These are phyloP conservation scores for Lichina pygmaea DNA, from an alignment of 495 filamentous ascomycete genomes.

Conservation along the genomic window DNA sequence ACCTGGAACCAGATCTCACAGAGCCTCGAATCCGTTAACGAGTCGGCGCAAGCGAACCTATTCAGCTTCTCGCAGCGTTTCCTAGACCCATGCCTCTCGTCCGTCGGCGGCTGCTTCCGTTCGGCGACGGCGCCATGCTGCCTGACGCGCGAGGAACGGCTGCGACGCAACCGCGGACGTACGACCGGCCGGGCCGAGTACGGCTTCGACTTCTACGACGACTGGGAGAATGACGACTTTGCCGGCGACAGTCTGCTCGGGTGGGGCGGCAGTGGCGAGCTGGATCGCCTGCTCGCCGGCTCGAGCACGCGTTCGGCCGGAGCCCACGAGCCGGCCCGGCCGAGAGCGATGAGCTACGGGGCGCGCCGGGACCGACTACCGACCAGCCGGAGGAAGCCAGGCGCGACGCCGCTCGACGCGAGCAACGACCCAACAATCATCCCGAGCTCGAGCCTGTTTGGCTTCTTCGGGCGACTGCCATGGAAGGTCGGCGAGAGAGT, in stretches of 20 bases:
- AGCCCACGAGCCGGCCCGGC: conserved; percentile 36
- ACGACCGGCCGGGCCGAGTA: conserved; percentile 42
- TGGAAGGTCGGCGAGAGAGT: conserved; percentile 61
- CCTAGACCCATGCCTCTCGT: conserved; percentile 51
- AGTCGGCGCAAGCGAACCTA: conserved; percentile 65
- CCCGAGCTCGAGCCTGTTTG: conserved; percentile 59
- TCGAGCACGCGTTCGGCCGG: conserved; percentile 12
- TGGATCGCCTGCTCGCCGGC: conserved; percentile 66
- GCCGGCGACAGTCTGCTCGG: conserved; percentile 33
- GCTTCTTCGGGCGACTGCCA: conserved; percentile 61
- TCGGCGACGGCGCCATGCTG: conserved; percentile 48
- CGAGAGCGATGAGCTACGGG: conserved; percentile 74
- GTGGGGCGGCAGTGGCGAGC: conserved; percentile 54
- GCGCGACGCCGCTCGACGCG: conserved; percentile 27
- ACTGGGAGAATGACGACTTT: conserved; percentile 68
- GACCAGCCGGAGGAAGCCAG: conserved; percentile 30
- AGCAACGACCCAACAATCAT: conserved; percentile 68
- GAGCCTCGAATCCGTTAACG: conserved; percentile 76
- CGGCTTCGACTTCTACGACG: conserved; percentile 94
- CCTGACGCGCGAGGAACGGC: conserved; percentile 43
- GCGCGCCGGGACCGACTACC: conserved; percentile 20
- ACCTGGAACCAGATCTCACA: conserved; percentile 81
- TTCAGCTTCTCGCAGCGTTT: conserved; percentile 74
- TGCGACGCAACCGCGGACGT: conserved; percentile 31
- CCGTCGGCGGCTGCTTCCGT: conserved; percentile 34